Conservation (phyloP, 78 protist genomes). For the Thecamonas trahens region DNA sequence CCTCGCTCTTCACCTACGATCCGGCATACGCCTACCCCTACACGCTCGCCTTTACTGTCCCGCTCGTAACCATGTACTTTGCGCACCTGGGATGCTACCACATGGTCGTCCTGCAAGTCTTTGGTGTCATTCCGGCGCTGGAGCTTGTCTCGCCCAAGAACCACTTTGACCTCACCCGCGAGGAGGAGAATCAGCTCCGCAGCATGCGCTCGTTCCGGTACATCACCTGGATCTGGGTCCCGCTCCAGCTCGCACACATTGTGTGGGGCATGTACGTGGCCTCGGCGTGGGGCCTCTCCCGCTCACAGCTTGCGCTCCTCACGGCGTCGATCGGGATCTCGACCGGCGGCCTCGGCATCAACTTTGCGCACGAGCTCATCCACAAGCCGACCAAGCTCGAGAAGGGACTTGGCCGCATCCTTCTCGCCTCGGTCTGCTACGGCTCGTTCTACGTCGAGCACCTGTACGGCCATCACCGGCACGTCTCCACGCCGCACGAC, state of each 20-base stretch:
- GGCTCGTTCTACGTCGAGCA: constrained; percentile 18
- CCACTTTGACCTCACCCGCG: constrained; percentile 2
- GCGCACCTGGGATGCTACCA: not conserved
- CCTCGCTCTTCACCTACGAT: no score
- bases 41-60: no score
- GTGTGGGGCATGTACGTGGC: no score
- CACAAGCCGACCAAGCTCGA: constrained; percentile 19
- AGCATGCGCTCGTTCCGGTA: not conserved
- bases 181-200: not conserved
- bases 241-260: not conserved
- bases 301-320: not conserved
- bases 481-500: constrained; percentile 15
- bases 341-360: constrained; percentile 22
- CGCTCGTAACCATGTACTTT: not conserved
- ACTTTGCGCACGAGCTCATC: constrained; percentile 25
- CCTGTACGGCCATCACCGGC: constrained; percentile 20
- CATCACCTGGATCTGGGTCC: constrained; percentile 6
- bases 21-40: no score
- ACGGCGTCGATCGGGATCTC: not conserved
- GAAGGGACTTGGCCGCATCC: not conserved
- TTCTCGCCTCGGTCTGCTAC: constrained; percentile 2
- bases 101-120: not conserved
- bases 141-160: not conserved
- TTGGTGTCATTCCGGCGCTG: constrained; percentile 7
- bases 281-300: not conserved